These are phyloP conservation scores for Lichenothelia convexa DNA, from an alignment of 495 filamentous ascomycete genomes.

Conservation along the genomic window DNA sequence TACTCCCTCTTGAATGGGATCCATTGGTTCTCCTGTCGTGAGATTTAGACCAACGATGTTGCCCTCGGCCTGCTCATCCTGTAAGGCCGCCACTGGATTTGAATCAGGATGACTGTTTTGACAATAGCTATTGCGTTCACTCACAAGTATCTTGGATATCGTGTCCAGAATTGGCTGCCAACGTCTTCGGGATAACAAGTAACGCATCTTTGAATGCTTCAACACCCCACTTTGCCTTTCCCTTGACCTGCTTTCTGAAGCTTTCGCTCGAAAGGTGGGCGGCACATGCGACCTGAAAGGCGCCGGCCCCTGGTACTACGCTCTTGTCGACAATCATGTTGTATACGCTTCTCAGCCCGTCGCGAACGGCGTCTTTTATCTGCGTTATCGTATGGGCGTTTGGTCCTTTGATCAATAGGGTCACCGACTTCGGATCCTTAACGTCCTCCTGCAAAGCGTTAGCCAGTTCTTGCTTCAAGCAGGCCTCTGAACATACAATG, in stretches of 20 bases:
- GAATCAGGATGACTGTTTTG: constrained; percentile 5
- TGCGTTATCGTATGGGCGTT: constrained; percentile 93
- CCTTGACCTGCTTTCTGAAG: constrained; percentile 78
- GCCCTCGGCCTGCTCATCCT: constrained; percentile 71
- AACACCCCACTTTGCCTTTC: constrained; percentile 91
- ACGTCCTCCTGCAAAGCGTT: no score
- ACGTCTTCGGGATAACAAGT: constrained; percentile 85
- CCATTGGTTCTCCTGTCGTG: constrained; percentile 77
- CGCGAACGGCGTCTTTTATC: constrained; percentile 91
- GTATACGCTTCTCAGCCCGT: constrained; percentile 86
- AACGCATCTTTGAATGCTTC: constrained; percentile 88
- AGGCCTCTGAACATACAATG: no score
- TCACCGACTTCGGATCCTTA: constrained; percentile 98
- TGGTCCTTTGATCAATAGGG: constrained; percentile 90
- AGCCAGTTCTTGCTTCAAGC: no score
- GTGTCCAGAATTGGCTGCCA: constrained; percentile 89
- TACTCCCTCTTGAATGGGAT: constrained; percentile 80
- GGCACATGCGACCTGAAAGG: constrained; percentile 90
- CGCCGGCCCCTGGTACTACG: constrained; percentile 85
- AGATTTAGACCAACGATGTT: constrained; percentile 77
- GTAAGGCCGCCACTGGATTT: constrained; percentile 51
- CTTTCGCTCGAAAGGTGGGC: constrained; percentile 68
- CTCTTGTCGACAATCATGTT: constrained; percentile 96
- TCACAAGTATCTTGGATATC: constrained; percentile 85
- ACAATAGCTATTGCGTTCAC: constrained; percentile 15